A percentile compares a stretch with the other conserved stretches of the same genome.
phyloP scores from a whole-genome alignment of 2,329 filamentous ascomycete genomes.

The Colletotrichum spinosum region DNA sequence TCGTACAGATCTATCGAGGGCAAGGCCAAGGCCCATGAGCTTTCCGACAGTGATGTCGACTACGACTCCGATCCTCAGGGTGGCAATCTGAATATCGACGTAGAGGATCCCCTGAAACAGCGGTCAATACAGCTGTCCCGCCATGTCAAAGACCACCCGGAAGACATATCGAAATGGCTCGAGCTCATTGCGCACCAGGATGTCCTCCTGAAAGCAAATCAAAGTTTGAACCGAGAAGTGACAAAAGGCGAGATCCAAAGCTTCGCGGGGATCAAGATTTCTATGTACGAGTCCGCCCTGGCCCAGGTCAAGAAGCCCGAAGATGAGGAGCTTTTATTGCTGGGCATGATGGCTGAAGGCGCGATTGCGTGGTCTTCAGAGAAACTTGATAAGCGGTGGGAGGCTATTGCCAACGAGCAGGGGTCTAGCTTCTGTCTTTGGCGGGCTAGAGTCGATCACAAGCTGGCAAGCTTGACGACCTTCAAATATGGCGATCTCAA shows the following conservation, averaged over 20 bases:
- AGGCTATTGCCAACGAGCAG: slow-evolving; percentile 62
- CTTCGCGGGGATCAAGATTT: slow-evolving; percentile 82
- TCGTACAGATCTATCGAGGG: slow-evolving; percentile 75
- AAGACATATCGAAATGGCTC: slow-evolving; percentile 80
- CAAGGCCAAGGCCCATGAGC: slow-evolving; percentile 64
- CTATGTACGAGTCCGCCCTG: slow-evolving; percentile 83
- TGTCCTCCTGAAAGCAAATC: slow-evolving; percentile 65
- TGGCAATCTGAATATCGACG: slow-evolving; percentile 45
- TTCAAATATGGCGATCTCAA: slow-evolving; percentile 78
- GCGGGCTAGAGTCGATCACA: slow-evolving; percentile 78
- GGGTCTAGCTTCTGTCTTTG: slow-evolving; percentile 74
- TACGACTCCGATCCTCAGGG: slow-evolving; percentile 59
- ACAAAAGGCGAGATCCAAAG: slow-evolving; percentile 74
- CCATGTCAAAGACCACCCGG: slow-evolving; percentile 72
- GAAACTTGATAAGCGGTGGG: slow-evolving; percentile 35
- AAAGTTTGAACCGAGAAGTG: slow-evolving; percentile 54
- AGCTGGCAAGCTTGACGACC: slow-evolving; percentile 73
- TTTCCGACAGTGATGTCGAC: slow-evolving; percentile 62
- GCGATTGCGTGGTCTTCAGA: slow-evolving; percentile 72
- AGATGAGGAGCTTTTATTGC: slow-evolving; percentile 70
- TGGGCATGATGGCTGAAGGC: slow-evolving; percentile 80
- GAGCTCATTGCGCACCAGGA: slow-evolving; percentile 84
- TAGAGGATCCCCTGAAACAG: slow-evolving; percentile 61
- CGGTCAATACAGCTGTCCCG: slow-evolving; percentile 72
- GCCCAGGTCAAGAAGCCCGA: slow-evolving; percentile 59